These are phyloP conservation scores for Wickerhamia fluorescens DNA, from an alignment of 805 yeast species.

Conservation along the genomic window DNA sequence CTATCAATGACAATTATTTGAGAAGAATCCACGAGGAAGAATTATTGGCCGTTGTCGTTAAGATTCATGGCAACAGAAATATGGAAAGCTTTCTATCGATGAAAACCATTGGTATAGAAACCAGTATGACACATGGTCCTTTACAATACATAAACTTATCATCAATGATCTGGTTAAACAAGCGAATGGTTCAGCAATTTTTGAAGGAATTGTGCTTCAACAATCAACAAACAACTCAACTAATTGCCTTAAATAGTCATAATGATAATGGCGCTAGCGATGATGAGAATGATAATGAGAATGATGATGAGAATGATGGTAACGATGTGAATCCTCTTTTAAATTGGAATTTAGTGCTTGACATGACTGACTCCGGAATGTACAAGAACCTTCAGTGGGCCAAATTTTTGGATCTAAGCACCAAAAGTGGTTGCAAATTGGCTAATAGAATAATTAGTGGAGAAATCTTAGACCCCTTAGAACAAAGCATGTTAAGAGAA, in stretches of 20 bases:
- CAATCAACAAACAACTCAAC: not conserved
- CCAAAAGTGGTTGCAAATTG: conserved; percentile 18
- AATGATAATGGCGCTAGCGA: not conserved
- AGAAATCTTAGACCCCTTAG: conserved; percentile 21
- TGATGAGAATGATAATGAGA: not conserved
- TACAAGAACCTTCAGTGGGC: conserved; percentile 43
- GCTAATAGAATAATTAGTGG: conserved; percentile 25
- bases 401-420: conserved; percentile 15
- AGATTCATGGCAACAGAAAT: conserved; percentile 16
- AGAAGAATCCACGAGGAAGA: conserved; percentile 26
- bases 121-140: conserved; percentile 6
- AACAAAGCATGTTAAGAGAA: conserved; percentile 25
- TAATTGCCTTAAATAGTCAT: too few relatives aligned
- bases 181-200: conserved; percentile 26
- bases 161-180: conserved; percentile 44
- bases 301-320: not conserved
- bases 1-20: conserved; percentile 27
- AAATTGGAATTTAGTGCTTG: conserved; percentile 19
- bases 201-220: conserved; percentile 15
- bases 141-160: conserved; percentile 34
- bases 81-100: too few relatives aligned
- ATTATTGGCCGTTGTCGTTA: conserved; percentile 19
- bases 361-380: conserved; percentile 46
- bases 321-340: not conserved
- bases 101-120: not conserved